These are phyloP conservation scores for Byssothecium circinans DNA, from an alignment of 2,329 filamentous ascomycete genomes.

Conservation along the genomic window DNA sequence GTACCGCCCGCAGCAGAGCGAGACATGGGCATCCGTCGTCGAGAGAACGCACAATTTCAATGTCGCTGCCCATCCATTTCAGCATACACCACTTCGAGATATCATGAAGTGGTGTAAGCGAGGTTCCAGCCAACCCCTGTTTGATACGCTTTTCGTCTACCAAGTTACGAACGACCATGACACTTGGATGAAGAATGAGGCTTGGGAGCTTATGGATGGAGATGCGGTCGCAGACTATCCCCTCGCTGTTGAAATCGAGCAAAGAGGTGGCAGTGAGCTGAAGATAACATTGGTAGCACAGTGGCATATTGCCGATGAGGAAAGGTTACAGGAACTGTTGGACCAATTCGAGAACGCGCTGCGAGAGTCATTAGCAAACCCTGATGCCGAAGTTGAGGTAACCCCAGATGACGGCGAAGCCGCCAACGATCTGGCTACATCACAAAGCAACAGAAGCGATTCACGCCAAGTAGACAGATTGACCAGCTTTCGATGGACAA, in stretches of 20 bases:
- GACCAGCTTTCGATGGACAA: constrained; percentile 60
- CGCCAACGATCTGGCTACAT: background rate
- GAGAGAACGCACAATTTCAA: constrained; percentile 71
- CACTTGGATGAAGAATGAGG: constrained; percentile 24
- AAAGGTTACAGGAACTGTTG: constrained; percentile 46
- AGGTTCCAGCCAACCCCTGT: constrained; percentile 56
- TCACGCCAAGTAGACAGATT: background rate
- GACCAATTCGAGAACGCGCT: constrained; percentile 48
- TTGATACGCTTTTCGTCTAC: constrained; percentile 83
- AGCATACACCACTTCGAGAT: constrained; percentile 76
- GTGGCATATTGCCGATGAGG: constrained; percentile 43
- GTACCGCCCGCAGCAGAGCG: constrained; percentile 46
- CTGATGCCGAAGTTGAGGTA: constrained; percentile 22
- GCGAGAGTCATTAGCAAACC: constrained; percentile 37
- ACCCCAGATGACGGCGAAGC: constrained; percentile 12
- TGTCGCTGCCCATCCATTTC: constrained; percentile 67
- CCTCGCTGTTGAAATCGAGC: constrained; percentile 72
- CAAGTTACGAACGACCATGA: constrained; percentile 52
- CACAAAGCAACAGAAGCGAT: background rate
- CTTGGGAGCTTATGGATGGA: constrained; percentile 58
- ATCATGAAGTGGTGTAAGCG: constrained; percentile 76
- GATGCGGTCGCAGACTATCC: constrained; percentile 65
- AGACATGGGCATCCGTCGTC: constrained; percentile 64
- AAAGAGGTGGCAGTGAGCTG: constrained; percentile 54
- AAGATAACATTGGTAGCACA: constrained; percentile 64